These are phyloP conservation scores for Claviceps purpurea DNA, from an alignment of 2,329 filamentous ascomycete genomes.

Conservation along the genomic window DNA sequence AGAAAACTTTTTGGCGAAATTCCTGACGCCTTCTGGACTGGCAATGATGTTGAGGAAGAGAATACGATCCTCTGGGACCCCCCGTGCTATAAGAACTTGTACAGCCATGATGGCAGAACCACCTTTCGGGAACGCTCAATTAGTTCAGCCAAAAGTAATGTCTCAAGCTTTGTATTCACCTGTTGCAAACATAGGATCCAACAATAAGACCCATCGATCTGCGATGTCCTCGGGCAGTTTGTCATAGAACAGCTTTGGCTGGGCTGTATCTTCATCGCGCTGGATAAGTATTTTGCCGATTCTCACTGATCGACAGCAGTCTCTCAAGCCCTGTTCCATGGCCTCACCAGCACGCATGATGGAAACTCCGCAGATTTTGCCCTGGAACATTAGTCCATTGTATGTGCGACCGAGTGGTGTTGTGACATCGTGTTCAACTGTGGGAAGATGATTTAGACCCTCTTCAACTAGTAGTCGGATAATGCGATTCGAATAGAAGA, in stretches of 20 bases:
- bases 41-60: constrained; percentile 94
- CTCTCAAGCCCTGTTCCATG: constrained; percentile 93
- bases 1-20: constrained; percentile 81
- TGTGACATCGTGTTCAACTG: constrained; percentile 75
- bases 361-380: constrained; percentile 95
- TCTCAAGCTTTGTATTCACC: constrained; percentile 34
- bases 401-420: constrained; percentile 85
- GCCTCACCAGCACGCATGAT: constrained; percentile 98
- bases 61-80: constrained; percentile 89
- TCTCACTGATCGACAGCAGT: constrained; percentile 93
- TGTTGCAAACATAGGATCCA: constrained; percentile 99
- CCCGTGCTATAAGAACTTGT: constrained; percentile 76
- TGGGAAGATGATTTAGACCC: constrained; percentile 89
- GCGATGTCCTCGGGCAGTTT: constrained; percentile 92
- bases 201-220: constrained; percentile 78
- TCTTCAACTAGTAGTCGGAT: constrained; percentile 95
- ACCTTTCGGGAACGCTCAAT: constrained; percentile 34
- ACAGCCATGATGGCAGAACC: constrained; percentile 96
- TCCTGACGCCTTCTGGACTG: constrained; percentile 83
- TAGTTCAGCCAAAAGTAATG: background rate
- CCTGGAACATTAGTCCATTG: constrained; percentile 85
- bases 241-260: constrained; percentile 92
- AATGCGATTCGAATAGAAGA: constrained; percentile 98
- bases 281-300: constrained; percentile 99
- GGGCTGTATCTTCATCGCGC: constrained; percentile 84